Base-by-base conservation (phyloP, 805 yeast species). In the Cyberlindnera veronae region DNA sequence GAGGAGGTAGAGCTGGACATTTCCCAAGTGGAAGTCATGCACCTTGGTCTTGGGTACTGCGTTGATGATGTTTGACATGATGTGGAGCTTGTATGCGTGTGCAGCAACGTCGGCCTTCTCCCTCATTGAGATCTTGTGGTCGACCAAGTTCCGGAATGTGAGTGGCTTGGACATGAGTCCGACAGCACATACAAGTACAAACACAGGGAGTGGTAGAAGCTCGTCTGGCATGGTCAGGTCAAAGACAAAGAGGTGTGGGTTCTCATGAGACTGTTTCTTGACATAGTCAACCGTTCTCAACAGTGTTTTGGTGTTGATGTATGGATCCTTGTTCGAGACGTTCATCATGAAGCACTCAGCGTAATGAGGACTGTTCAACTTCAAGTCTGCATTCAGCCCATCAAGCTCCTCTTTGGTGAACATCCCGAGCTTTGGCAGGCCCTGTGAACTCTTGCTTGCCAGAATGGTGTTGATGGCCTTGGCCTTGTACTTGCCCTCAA, bases 291-390 rank as follows among this genome's bases (percentile, higher is more conserved):
- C 45, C 12, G 55, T 46, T 12, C 23, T 21, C 9, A 41, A n/a
- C 10, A 52, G 12, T 1, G 19, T 19, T 23, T 36, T 39, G 3
- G 38, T 20, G 29, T 44, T 45, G 26, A 55, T 41, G 20, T 41
- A 46, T 3, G 57, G 57, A 27, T 50, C 52, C 32, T 53, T 53
- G n/a, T 28, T 46, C 9, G 54, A 49, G n/a, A 51, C 42, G 24
- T 49, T 34, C 6, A 33, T 24, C 16, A 47, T 41, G 29, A 45
- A 55, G 9, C 38, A 38, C 5, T 44, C 34, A 7, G 55, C 21
- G 31, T 50, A 46, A 1, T 10, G 13, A 3, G 6, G 11, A 3
- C 51, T 15, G 28, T 52, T 44, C 6, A 14, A 4, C 19, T 32
- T 32, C 18, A 53, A 18, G 21, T 45, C 45, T 5, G 19, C 0